Evolutionary conservation across 225 moss, liverwort and hornwort species (phyloP), one percentile per base, ranked within the genome.

Genomic region (Sphagnum contortum): DNA sequence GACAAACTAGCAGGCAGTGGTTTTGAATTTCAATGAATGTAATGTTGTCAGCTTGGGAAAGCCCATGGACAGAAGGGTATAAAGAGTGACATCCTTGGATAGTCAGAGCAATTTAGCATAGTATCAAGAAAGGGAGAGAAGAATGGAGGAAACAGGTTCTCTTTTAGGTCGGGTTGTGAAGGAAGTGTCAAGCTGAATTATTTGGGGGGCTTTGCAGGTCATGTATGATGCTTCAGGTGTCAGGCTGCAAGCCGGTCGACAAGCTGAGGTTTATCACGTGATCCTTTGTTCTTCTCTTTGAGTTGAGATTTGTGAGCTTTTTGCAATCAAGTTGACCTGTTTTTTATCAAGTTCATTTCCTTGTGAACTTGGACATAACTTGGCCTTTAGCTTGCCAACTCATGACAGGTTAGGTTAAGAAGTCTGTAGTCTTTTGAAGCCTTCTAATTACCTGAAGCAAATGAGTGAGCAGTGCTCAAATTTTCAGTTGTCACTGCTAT

Each of bases 181-280:
- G 57, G 13, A 12, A 12, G 9, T 10, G 57, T 5, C 4, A n/a
- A 58, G 10, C 58, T 58, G 10, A 5, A 13, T 5, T 58, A n/a
- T 55, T 12, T 54, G 55, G 14, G 10, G 13, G 10, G 29, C 29
- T 60, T 47, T 65, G 59, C 80, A 94, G 94, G 96, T 96, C 45
- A 98, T 98, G 96, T 98, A 98, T 65, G 96, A 98, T 87, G 96
- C 96, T 45, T 89, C 92, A 70, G 96, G 96, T 67, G 90, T 98
- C 47, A 72, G 96, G 70, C 73, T 98, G 68, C 96, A 98, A 89
- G 96, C 96, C 72, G 96, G 96, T 62, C 88, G 96, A 54, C 96
- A 98, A 72, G 96, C 96, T 60, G 96, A 98, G 87, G 96, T 29
- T 94, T 64, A 47, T 66, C 54, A 10, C 49, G 1, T 4, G 45